Conservation (phyloP, 495 filamentous ascomycete species). For the Penicillium argentinense region DNA sequence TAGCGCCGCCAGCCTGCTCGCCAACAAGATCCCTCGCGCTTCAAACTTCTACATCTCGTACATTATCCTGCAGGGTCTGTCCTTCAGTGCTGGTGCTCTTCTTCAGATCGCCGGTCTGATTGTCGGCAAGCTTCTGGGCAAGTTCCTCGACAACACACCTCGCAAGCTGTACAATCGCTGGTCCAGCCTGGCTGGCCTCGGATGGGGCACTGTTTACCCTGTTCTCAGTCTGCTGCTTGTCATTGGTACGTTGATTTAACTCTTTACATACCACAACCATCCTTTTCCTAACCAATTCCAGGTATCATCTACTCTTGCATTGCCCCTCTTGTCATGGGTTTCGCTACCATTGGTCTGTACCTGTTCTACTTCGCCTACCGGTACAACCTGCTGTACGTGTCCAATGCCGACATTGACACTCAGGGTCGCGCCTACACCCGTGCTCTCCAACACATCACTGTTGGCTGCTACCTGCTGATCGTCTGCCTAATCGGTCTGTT, state of each 20-base stretch:
- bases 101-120: slow-evolving; percentile 78
- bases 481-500: slow-evolving; percentile 91
- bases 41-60: slow-evolving; percentile 96
- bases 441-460: slow-evolving; percentile 88
- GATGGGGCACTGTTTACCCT: slow-evolving; percentile 90
- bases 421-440: slow-evolving; percentile 84
- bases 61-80: slow-evolving; percentile 89
- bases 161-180: slow-evolving; percentile 72
- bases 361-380: slow-evolving; percentile 93
- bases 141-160: slow-evolving; percentile 68
- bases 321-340: slow-evolving; percentile 85
- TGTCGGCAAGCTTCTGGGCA: slow-evolving; percentile 75
- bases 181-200: slow-evolving; percentile 59
- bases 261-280: slow-evolving; percentile 1
- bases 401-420: slow-evolving; percentile 81
- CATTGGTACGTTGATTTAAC: slow-evolving; percentile 53
- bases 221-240: slow-evolving; percentile 81
- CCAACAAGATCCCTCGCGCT: slow-evolving; percentile 71
- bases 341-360: slow-evolving; percentile 78
- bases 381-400: slow-evolving; percentile 94
- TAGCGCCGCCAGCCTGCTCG: slow-evolving; percentile 62
- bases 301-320: slow-evolving; percentile 83
- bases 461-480: slow-evolving; percentile 82
- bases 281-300: slow-evolving; percentile 36
- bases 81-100: slow-evolving; percentile 72